Conservation (phyloP, 495 filamentous ascomycete species). For the Trichoderma orchidacearum region DNA sequence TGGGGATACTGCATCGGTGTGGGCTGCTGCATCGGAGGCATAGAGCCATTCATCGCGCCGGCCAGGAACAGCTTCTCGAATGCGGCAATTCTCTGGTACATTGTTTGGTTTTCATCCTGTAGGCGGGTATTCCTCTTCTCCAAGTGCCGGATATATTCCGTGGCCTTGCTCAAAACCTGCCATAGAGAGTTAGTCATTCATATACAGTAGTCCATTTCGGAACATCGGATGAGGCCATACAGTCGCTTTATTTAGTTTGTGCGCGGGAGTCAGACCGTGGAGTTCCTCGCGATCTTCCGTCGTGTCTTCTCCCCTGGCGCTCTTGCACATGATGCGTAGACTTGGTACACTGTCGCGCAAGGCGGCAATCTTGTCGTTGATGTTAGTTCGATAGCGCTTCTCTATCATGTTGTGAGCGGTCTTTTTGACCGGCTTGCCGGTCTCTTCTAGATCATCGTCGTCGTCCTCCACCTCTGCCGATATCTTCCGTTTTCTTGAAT, state of each 20-base stretch:
- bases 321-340: slow-evolving; percentile 62
- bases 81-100: slow-evolving; percentile 55
- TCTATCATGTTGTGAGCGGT: slow-evolving; percentile 97
- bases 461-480: slow-evolving; percentile 38
- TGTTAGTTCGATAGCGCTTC: slow-evolving; percentile 87
- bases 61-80: slow-evolving; percentile 57
- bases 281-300: slow-evolving; percentile 62
- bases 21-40: slow-evolving; percentile 28
- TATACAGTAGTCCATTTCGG: neutral
- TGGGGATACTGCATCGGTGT: slow-evolving; percentile 34
- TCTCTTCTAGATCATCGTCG: slow-evolving; percentile 34
- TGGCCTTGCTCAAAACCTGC: slow-evolving; percentile 78
- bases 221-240: slow-evolving; percentile 22
- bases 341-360: slow-evolving; percentile 82
- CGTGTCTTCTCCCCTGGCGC: slow-evolving; percentile 49
- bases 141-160: slow-evolving; percentile 87
- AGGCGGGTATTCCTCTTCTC: slow-evolving; percentile 79
- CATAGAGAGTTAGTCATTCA: too few relatives aligned
- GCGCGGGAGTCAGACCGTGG: slow-evolving; percentile 64
- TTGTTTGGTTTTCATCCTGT: slow-evolving; percentile 60
- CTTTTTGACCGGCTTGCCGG: slow-evolving; percentile 75
- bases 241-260: slow-evolving; percentile 93
- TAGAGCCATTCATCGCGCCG: slow-evolving; percentile 40
- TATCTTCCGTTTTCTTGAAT: slow-evolving; percentile 49
- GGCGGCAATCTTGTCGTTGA: slow-evolving; percentile 93